Conservation (phyloP, 768 basidiomycete genomes). For the Daedalea quercina region DNA sequence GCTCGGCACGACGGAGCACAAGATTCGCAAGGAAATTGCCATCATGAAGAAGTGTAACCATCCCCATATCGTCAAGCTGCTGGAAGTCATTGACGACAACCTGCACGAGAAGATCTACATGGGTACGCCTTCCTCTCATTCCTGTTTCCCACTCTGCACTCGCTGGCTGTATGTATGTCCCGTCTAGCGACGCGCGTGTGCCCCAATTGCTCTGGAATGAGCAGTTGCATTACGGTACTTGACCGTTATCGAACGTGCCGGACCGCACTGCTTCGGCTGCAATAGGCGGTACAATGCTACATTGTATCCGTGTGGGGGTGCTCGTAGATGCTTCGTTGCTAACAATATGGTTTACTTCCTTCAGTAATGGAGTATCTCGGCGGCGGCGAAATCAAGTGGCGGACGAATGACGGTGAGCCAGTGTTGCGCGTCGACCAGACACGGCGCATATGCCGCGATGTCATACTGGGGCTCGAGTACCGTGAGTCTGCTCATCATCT, state of each 20-base stretch:
- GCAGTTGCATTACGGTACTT: background rate
- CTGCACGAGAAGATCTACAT: slow-evolving; percentile 87
- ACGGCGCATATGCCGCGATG: slow-evolving; percentile 84
- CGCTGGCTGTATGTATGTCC: slow-evolving; percentile 6
- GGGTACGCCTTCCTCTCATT: slow-evolving; percentile 47
- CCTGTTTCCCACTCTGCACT: background rate
- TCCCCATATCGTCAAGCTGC: slow-evolving; percentile 81
- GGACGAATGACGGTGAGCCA: slow-evolving; percentile 54
- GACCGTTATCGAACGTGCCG: background rate
- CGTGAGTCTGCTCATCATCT: slow-evolving; percentile 43
- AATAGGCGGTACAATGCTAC: background rate
- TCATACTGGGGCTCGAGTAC: slow-evolving; percentile 92
- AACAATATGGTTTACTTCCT: background rate
- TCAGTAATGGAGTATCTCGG: slow-evolving; percentile 94
- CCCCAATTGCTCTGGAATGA: background rate
- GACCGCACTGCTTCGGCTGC: background rate
- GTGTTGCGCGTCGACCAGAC: slow-evolving; percentile 80
- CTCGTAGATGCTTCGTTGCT: background rate
- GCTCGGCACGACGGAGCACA: slow-evolving; percentile 67
- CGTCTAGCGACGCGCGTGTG: too few species aligned
- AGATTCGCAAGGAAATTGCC: slow-evolving; percentile 90
- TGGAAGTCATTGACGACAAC: slow-evolving; percentile 93
- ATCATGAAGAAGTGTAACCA: slow-evolving; percentile 98
- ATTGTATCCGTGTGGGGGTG: background rate
- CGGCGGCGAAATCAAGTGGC: slow-evolving; percentile 94